Evolutionary conservation across 2,329 filamentous ascomycete genomes (phyloP).

Genomic region (Sclerotinia spermophila): DNA sequence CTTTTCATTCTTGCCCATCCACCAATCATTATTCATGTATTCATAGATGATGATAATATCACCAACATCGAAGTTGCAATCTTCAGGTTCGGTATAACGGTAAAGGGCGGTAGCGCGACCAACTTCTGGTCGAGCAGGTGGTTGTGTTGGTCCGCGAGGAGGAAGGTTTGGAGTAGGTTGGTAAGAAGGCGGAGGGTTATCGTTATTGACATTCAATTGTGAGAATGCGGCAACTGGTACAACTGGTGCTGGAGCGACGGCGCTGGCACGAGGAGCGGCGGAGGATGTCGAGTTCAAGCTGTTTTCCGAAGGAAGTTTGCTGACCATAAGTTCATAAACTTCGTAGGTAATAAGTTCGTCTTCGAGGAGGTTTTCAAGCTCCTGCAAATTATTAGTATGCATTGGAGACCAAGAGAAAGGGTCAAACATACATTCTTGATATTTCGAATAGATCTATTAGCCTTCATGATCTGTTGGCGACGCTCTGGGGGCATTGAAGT

Average conservation of each 20-base stretch:
- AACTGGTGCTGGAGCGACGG: conserved; percentile 40
- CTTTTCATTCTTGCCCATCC: conserved; percentile 81
- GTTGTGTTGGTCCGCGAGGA: conserved; percentile 25
- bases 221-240: conserved; percentile 30
- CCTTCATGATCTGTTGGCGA: conserved; percentile 36
- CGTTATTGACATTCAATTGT: conserved; percentile 26
- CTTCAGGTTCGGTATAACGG: conserved; percentile 74
- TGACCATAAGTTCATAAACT: conserved; percentile 70
- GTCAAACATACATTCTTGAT: conserved; percentile 37
- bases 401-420: background rate
- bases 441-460: conserved; percentile 36
- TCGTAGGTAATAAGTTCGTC: conserved; percentile 72
- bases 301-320: conserved; percentile 69
- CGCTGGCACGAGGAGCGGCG: conserved; percentile 19
- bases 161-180: conserved; percentile 37
- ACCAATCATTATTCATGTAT: conserved; percentile 98
- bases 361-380: conserved; percentile 86
- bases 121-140: conserved; percentile 51
- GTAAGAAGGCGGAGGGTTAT: conserved; percentile 25
- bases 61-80: conserved; percentile 75
- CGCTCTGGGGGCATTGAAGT: conserved; percentile 33
- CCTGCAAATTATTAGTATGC: conserved; percentile 50
- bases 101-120: conserved; percentile 78
- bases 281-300: conserved; percentile 42
- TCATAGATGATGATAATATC: conserved; percentile 78